Conservation (phyloP, 2,329 filamentous ascomycete species). For the Calonectria multiphialidica region DNA sequence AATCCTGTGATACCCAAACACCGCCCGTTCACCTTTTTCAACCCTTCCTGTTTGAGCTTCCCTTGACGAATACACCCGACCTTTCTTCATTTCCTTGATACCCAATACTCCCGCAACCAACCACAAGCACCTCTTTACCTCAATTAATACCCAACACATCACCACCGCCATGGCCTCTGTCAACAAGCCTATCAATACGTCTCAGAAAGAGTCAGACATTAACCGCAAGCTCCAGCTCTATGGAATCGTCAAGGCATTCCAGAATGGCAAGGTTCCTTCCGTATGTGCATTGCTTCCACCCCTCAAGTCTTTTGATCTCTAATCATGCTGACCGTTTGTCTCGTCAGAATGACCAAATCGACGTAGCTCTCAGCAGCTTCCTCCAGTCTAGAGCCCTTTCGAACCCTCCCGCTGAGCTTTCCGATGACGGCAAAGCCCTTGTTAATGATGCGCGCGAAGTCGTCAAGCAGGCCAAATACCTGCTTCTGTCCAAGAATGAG, state of each 20-base stretch:
- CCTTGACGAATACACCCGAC: too few relatives aligned
- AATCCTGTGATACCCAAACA: conserved; percentile 46
- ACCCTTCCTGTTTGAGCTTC: neutral
- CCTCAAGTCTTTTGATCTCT: neutral
- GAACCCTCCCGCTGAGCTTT: conserved; percentile 81
- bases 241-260: conserved; percentile 88
- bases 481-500: conserved; percentile 93
- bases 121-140: conserved; percentile 9
- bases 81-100: conserved; percentile 14
- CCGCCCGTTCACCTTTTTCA: conserved; percentile 12
- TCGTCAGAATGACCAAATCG: conserved; percentile 89
- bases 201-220: conserved; percentile 86
- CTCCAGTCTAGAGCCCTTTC: conserved; percentile 78
- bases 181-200: conserved; percentile 79
- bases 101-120: neutral
- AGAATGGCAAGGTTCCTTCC: conserved; percentile 90
- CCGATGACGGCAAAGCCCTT: conserved; percentile 83
- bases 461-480: conserved; percentile 84
- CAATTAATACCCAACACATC: conserved; percentile 30
- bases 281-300: conserved; percentile 61
- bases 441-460: conserved; percentile 83
- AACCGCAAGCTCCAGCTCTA: conserved; percentile 96
- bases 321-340: conserved; percentile 14
- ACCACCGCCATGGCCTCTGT: conserved; percentile 60
- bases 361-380: conserved; percentile 92